Conservation (phyloP, 345 rosid genomes). For the Dimocarpus longan region DNA sequence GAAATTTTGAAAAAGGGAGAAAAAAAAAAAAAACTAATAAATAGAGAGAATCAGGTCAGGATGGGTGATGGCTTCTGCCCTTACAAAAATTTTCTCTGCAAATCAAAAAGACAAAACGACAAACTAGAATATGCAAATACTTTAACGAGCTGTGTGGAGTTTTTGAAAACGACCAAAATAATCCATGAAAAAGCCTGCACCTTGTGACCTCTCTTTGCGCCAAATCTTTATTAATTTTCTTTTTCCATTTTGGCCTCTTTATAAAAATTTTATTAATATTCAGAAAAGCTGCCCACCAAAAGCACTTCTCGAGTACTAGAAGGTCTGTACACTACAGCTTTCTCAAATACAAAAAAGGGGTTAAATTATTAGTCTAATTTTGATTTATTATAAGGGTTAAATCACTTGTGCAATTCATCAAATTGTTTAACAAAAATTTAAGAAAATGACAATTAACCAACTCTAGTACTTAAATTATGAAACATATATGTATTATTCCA, state of each 20-base stretch:
- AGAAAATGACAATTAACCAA: constrained; percentile 18
- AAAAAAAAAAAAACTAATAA: background rate
- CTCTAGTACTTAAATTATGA: constrained; percentile 16
- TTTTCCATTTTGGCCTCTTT: background rate
- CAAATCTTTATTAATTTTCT: background rate
- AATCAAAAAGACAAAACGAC: constrained; percentile 33
- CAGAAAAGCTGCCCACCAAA: constrained; percentile 18
- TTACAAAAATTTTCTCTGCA: background rate
- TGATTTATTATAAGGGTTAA: too few relatives aligned
- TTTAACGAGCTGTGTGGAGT: constrained; percentile 36
- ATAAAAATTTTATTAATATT: background rate
- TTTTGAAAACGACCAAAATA: constrained; percentile 46
- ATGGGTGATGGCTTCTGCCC: background rate
- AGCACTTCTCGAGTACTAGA: constrained; percentile 15
- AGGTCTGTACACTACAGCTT: background rate
- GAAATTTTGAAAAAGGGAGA: constrained; percentile 15
- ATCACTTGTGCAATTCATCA: background rate
- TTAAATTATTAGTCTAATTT: background rate
- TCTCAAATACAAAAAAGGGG: background rate
- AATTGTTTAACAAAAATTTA: background rate
- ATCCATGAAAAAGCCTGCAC: constrained; percentile 48
- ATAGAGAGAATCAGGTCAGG: constrained; percentile 10
- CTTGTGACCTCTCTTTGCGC: constrained; percentile 22
- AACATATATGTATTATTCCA: background rate
- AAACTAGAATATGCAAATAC: constrained; percentile 42